Evolutionary conservation across 768 basidiomycete genomes (phyloP), one percentile per base, ranked within the genome.

Genomic region (Candolleomyces aberdarensis): DNA sequence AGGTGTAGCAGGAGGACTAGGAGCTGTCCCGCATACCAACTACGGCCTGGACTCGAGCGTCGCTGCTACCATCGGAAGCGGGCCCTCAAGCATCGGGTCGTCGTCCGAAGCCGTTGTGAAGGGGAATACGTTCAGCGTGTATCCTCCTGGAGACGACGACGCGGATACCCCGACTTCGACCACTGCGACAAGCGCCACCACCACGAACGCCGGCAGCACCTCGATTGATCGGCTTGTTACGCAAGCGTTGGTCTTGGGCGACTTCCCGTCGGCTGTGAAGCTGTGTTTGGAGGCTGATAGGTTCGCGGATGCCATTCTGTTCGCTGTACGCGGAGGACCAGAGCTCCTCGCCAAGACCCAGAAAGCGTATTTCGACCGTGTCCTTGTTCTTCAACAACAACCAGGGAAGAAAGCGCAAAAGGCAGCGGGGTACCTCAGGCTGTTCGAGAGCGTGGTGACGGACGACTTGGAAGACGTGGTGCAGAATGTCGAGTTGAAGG

Each of bases 401-500:
- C 26, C 26, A 26, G 26, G 26, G 26, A 26, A 26, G 8, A 36
- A 36, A 6, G 11, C 36, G 36, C 11, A 8, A 7, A 36, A 36
- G 11, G 36, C 85, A 9, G 75, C 83, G 1, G 75, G 90, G 3
- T 98, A 96, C 73, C 85, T 98, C 22, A 91, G 97, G 43, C 83
- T 99, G 11, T 93, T 96, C 84, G 94, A 98, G 70, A 92, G 89
- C 13, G 91, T 99, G 65, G 92, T 96, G 61, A 90, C 89, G 41
- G 87, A 94, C 67, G 97, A 98, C 69, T 84, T 98, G 8, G 82
- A 85, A 19, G 97, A 98, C 71, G 87, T 98, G 55, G 96, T 98
- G 9, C 95, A 97, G 72, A 97, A 98, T 67, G 96, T 96, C 22
- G 95, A 98, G 66, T 72, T 98, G 55, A 80, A 85, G 46, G 95